Evolutionary conservation across 2,329 filamentous ascomycete genomes (phyloP).

Genomic region (Huntiella moniliformis): DNA sequence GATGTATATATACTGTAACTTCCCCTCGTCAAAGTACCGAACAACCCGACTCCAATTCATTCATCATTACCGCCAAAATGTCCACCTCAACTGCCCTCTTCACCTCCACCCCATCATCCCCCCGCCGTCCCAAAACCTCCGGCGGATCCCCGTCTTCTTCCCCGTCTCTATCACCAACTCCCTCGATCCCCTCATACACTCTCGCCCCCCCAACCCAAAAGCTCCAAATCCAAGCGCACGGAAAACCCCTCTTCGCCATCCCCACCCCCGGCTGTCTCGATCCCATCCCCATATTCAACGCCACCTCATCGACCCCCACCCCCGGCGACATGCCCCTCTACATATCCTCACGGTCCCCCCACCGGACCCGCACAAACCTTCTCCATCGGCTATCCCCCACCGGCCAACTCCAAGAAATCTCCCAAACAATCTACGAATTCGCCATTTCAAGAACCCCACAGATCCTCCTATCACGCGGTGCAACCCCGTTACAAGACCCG

Average conservation of each 20-base stretch:
- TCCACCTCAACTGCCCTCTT: conserved; percentile 4
- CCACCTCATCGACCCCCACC: conserved; percentile 15
- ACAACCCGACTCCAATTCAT: too few species aligned
- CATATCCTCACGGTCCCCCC: conserved; percentile 29
- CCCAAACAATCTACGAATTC: conserved; percentile 36
- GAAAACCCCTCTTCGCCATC: conserved; percentile 25
- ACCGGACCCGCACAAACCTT: conserved; percentile 28
- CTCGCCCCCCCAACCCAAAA: conserved; percentile 20
- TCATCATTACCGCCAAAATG: too few species aligned
- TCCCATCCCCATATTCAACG: conserved; percentile 25
- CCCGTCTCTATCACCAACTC: not conserved
- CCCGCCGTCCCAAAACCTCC: too few species aligned
- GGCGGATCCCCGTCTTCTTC: not conserved
- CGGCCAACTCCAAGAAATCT: conserved; percentile 21
- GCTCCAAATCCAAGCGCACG: conserved; percentile 30
- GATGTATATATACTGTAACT: too few species aligned
- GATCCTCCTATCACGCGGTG: conserved; percentile 16
- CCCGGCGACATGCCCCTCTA: conserved; percentile 26
- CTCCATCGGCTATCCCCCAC: conserved; percentile 24
- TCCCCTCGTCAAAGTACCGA: too few species aligned
- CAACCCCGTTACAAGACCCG: too few species aligned
- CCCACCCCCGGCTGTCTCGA: conserved; percentile 21
- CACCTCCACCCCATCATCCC: not conserved
- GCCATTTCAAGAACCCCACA: conserved; percentile 33
- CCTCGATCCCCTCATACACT: not conserved